Evolutionary conservation across 805 yeast species (phyloP).

Genomic region (Wickerhamomyces xylosicus): DNA sequence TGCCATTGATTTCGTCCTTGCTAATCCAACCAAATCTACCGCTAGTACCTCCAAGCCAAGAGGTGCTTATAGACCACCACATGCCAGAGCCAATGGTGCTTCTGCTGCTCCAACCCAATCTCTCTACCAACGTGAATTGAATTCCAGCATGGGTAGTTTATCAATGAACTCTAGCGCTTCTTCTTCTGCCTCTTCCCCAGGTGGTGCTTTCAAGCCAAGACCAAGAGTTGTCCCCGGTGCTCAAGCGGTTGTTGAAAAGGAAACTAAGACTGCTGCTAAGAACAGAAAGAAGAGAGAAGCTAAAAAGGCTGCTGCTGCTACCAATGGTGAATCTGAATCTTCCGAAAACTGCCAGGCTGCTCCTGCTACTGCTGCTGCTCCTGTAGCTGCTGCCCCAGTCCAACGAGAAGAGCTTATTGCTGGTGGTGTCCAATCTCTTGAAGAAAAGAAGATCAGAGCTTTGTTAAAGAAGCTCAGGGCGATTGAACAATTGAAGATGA

Average conservation of each 20-base stretch:
- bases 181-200: not conserved
- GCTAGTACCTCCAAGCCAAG: slow-evolving; percentile 43
- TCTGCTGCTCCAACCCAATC: slow-evolving; percentile 29
- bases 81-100: slow-evolving; percentile 52
- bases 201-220: slow-evolving; percentile 18
- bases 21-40: slow-evolving; percentile 24
- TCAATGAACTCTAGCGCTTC: slow-evolving; percentile 4
- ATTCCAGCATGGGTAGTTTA: slow-evolving; percentile 12
- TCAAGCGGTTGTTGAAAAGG: slow-evolving; percentile 31
- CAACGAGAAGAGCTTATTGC: slow-evolving; percentile 30
- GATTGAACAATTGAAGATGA: slow-evolving; percentile 81
- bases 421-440: slow-evolving; percentile 61
- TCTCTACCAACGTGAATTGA: slow-evolving; percentile 47
- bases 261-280: slow-evolving; percentile 57
- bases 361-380: slow-evolving; percentile 4
- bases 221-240: slow-evolving; percentile 50
- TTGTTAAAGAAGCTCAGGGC: slow-evolving; percentile 90
- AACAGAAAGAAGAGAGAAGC: slow-evolving; percentile 70
- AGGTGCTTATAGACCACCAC: slow-evolving; percentile 97
- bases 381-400: slow-evolving; percentile 6
- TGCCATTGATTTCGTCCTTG: slow-evolving; percentile 44
- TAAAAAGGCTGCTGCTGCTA: slow-evolving; percentile 27
- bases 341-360: slow-evolving; percentile 1
- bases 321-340: not conserved
- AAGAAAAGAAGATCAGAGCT: slow-evolving; percentile 88